Evolutionary conservation across 805 yeast species (phyloP), one percentile per base, ranked within the genome.

Genomic region (Wickerhamomyces xylosicus): DNA sequence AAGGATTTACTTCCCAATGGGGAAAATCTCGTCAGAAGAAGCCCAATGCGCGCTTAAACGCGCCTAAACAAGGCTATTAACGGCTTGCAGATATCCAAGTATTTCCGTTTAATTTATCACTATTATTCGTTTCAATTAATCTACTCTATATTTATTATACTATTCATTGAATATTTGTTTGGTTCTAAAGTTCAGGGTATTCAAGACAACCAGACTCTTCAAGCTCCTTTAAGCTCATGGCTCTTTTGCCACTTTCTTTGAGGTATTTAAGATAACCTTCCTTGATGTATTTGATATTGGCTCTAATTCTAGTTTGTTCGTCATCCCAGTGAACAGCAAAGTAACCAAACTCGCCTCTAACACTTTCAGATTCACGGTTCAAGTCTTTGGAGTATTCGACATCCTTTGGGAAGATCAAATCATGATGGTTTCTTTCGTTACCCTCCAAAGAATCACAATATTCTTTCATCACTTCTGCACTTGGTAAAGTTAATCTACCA

Each of bases 331-430:
- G 62, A 35, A 67, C 70, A 0, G 80, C 78, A 31, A 61, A 48
- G 44, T 70, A 65, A 0, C 78, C 79, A 16, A 53, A 48, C 28
- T 61, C 63, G 18, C 55, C 61, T 44, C 64, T 63, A 20, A 64
- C 67, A 40, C 53, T 56, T 21, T 45, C 59, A 34, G 58, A 57
- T 37, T 64, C 57, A 19, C 56, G 54, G 40, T 61, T 61, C 43
- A 73, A 56, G 37, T 61, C 60, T 46, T 70, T 69, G 48, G 74
- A 69, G 53, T 77, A 83, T 19, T 71, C 71, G 1, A 71, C 75
- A 47, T 82, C 92, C 35, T 59, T 59, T 10, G 85, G 84, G 46
- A 56, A 66, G 14, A 59, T 61, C 54, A 80, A 52, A 41, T 67
- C 71, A 49, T 79, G 85, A 56, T 69, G 73, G 3, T 54, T 47